Conservation (phyloP, 1,284 basidiomycete genomes). For the Stygiomarasmius scandens region DNA sequence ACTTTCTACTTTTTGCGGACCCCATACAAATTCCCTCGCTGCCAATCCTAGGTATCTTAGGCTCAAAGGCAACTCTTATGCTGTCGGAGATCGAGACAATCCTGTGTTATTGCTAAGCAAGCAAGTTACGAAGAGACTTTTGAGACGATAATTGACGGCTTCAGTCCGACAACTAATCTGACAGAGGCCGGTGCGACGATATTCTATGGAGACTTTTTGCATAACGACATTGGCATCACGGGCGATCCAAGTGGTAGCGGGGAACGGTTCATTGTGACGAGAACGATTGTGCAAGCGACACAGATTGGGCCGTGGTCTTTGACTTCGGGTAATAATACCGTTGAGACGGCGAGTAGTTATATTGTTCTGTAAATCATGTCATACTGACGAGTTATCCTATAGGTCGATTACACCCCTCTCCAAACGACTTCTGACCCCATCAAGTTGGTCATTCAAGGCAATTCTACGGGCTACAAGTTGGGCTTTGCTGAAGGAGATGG, state of each 20-base stretch:
- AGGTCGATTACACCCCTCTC: constrained; percentile 30
- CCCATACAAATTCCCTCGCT: constrained; percentile 34
- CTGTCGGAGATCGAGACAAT: constrained; percentile 38
- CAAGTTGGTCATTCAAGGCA: constrained; percentile 31
- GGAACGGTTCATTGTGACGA: constrained; percentile 28
- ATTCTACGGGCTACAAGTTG: constrained; percentile 30
- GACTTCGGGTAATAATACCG: constrained; percentile 33
- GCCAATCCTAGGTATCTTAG: constrained; percentile 30
- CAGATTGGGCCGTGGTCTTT: constrained; percentile 40
- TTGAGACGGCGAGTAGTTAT: constrained; percentile 27
- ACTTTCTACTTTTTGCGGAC: constrained; percentile 39
- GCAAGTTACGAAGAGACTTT: constrained; percentile 37
- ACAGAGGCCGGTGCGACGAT: constrained; percentile 38
- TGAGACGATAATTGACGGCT: constrained; percentile 33
- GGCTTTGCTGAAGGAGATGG: constrained; percentile 34
- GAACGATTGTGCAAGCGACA: constrained; percentile 31
- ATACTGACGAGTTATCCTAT: too few relatives aligned
- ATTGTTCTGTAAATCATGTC: neutral
- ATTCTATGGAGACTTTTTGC: constrained; percentile 38
- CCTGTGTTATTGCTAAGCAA: constrained; percentile 38
- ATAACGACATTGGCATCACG: constrained; percentile 39
- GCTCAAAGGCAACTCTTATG: constrained; percentile 35
- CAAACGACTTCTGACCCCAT: constrained; percentile 28
- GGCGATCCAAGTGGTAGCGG: constrained; percentile 19
- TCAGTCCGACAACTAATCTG: constrained; percentile 29